A percentile compares a stretch with the other conserved stretches of the same genome.
Evolutionary conservation across 2,329 filamentous ascomycete species (phyloP).

Genomic region (Aspergillaceae sp.): DNA sequence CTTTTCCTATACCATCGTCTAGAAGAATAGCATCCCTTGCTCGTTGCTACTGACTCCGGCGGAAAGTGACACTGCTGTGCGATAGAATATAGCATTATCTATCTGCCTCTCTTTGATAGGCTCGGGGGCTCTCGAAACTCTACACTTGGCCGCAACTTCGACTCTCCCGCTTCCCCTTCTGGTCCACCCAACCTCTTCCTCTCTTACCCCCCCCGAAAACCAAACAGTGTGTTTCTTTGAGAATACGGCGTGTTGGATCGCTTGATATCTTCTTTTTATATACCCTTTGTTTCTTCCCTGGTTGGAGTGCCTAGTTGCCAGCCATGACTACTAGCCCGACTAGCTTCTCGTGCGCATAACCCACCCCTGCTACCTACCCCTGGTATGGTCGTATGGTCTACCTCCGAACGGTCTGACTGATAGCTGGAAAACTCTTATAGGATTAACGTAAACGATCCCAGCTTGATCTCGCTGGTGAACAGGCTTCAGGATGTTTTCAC

Average conservation of each 20-base stretch:
- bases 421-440: constrained; percentile 30
- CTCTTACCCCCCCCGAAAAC: background rate
- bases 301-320: constrained; percentile 16
- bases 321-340: constrained; percentile 36
- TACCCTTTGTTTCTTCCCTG: constrained; percentile 1
- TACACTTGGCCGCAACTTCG: constrained; percentile 2
- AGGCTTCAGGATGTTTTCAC: constrained; percentile 99
- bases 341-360: constrained; percentile 37
- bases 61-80: too few relatives aligned
- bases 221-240: background rate
- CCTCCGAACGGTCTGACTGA: constrained; percentile 15
- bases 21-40: too few relatives aligned
- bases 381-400: constrained; percentile 5
- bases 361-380: constrained; percentile 13
- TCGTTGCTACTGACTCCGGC: too few relatives aligned
- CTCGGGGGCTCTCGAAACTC: background rate
- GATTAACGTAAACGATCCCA: constrained; percentile 64
- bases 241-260: background rate
- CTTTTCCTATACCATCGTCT: too few relatives aligned
- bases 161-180: background rate
- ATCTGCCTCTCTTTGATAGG: background rate
- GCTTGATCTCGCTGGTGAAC: constrained; percentile 78
- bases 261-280: constrained; percentile 1
- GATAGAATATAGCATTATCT: too few relatives aligned
- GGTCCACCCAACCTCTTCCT: background rate